Base-by-base conservation (phyloP, 2,329 filamentous ascomycete species). In the Alternaria ethzedia region DNA sequence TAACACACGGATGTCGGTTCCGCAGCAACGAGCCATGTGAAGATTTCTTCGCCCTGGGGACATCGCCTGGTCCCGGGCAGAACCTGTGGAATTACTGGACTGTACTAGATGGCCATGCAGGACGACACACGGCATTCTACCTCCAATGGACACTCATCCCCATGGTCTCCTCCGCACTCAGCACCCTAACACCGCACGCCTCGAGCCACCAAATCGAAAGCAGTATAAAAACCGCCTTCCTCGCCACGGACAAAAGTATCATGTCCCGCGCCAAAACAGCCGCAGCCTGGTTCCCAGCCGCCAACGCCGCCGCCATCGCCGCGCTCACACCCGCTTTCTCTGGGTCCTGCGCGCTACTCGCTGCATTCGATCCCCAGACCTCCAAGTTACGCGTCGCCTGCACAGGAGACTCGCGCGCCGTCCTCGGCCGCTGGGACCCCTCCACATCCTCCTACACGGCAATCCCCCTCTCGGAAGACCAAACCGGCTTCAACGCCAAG, bases 361-460 rank as follows among this genome's bases (percentile, higher is more conserved):
- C 88, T 0, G 78, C 90, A 2, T 91, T 87, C 71, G 88, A 92
- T 64, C 83, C 87, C 0, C 61, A 69, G 1, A 81, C 81, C 1
- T 81, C 82, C 6, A 86, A 81, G 0, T 78, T 92, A 0, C 86
- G 87, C 23, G 88, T 90, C 3, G 90, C 90, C 0, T 89, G 88
- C 65, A 86, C 87, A 0, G 90, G 90, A 0, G 90, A 92, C 78
- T 91, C 88, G 1, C 84, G 89, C 36, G 89, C 89, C 11, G 88
- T 91, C 0, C 82, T 91, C 0, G 90, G 89, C 2, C 76, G 82
- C 64, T 82, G 83, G 78, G 81, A 84, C 12, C 56, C 79, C 0
- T 73, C 81, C 0, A 58, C 70, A 9, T 79, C 81, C 0, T 81
- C 77, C 20, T 91, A 89, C 82, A 75, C 82, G 3, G 82, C 84